A percentile compares a stretch with the other conserved stretches of the same genome.
These are phyloP conservation scores for Tylopilus cervinicoccineus DNA, from an alignment of 768 basidiomycete species.

Conservation along the genomic window DNA sequence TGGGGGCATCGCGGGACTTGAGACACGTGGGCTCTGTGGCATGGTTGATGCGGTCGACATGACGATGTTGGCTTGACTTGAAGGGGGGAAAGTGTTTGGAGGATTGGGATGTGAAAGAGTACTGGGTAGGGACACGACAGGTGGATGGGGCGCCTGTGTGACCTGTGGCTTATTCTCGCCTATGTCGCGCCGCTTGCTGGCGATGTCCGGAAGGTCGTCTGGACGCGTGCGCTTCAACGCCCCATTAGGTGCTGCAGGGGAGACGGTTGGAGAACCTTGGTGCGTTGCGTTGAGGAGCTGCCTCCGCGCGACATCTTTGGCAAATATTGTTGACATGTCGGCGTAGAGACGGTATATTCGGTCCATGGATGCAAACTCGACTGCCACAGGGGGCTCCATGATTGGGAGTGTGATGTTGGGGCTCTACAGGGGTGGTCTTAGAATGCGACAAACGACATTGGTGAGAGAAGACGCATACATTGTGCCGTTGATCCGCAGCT, in stretches of 20 bases:
- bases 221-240: slow-evolving; percentile 61
- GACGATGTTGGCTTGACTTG: slow-evolving; percentile 13
- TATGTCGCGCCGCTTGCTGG: slow-evolving; percentile 64
- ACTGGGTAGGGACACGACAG: slow-evolving; percentile 14
- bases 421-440: slow-evolving; percentile 18
- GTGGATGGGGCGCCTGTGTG: slow-evolving; percentile 41
- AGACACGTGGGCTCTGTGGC: slow-evolving; percentile 31
- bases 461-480: slow-evolving; percentile 34
- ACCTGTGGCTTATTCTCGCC: slow-evolving; percentile 54
- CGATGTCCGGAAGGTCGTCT: slow-evolving; percentile 44
- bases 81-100: slow-evolving; percentile 17
- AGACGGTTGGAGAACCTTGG: slow-evolving; percentile 18
- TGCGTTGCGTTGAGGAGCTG: slow-evolving; percentile 31
- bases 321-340: slow-evolving; percentile 57
- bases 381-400: slow-evolving; percentile 50
- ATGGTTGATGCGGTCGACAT: slow-evolving; percentile 13
- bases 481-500: slow-evolving; percentile 56
- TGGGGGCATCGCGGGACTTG: slow-evolving; percentile 31
- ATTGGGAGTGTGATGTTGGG: slow-evolving; percentile 45
- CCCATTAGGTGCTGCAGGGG: slow-evolving; percentile 21
- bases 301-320: slow-evolving; percentile 54
- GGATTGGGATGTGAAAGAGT: slow-evolving; percentile 21
- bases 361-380: slow-evolving; percentile 53
- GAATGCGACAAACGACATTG: slow-evolving; percentile 1
- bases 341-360: slow-evolving; percentile 63